A percentile compares a stretch with the other conserved stretches of the same genome.
Evolutionary conservation across 2,329 filamentous ascomycete genomes (phyloP).

Genomic region (Phyllachora maydis): DNA sequence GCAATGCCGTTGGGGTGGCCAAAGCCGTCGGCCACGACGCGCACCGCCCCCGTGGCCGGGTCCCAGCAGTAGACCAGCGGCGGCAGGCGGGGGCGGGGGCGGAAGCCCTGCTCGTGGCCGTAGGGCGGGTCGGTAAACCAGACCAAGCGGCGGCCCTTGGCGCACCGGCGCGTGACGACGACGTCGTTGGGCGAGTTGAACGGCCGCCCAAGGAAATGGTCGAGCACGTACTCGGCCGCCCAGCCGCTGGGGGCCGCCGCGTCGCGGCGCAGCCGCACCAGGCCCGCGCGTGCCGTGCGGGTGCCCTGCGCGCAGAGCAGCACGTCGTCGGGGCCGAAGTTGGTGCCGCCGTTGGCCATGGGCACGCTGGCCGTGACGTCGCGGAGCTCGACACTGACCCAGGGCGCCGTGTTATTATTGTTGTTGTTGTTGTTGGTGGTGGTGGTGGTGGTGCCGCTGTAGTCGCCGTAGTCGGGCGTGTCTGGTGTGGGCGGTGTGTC

Average conservation of each 20-base stretch:
- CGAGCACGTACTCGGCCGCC: constrained; percentile 10
- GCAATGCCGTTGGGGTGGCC: constrained; percentile 22
- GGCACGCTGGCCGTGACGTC: constrained; percentile 12
- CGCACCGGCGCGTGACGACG: constrained; percentile 17
- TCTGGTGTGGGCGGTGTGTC: too few relatives aligned
- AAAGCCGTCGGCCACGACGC: constrained; percentile 24
- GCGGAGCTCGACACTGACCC: constrained; percentile 11
- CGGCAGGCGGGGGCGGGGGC: constrained; percentile 19
- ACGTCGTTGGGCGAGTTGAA: constrained; percentile 30
- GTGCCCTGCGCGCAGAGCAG: constrained; percentile 21
- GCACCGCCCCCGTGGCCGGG: constrained; percentile 14
- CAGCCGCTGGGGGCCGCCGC: constrained; percentile 12
- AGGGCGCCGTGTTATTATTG: background rate
- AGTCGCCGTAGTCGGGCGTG: too few relatives aligned
- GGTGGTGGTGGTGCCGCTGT: background rate
- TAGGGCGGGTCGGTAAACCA: constrained; percentile 30
- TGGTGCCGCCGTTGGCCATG: constrained; percentile 26
- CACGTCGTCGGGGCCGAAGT: constrained; percentile 15
- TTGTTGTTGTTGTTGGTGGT: too few relatives aligned
- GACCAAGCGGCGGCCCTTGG: too few relatives aligned
- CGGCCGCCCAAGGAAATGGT: constrained; percentile 17
- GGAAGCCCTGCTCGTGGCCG: constrained; percentile 23
- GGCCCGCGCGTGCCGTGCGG: constrained; percentile 7
- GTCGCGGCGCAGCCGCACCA: constrained; percentile 14
- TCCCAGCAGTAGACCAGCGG: constrained; percentile 26